Percentiles rank a stretch among this genome's conserved stretches.
phyloP scores from a whole-genome alignment of 2,329 filamentous ascomycete species.

The Aureobasidium musti region DNA sequence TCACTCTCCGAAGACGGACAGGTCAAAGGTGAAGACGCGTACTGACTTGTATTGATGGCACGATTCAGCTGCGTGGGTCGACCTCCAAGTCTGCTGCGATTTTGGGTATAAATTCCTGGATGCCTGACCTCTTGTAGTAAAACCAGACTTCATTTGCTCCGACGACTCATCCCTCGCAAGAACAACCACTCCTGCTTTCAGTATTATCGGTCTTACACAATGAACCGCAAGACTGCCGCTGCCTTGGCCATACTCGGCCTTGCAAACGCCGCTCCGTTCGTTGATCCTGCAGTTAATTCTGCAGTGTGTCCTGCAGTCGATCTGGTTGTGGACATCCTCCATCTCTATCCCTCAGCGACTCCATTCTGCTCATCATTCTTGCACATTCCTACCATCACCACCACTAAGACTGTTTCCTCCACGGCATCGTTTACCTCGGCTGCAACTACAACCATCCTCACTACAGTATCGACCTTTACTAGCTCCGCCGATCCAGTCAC shows the following conservation, averaged over 20 bases:
- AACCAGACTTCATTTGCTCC: too few relatives aligned
- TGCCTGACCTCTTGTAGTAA: too few relatives aligned
- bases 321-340: background rate
- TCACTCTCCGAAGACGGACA: too few relatives aligned
- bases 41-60: too few relatives aligned
- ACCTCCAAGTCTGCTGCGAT: too few relatives aligned
- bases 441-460: constrained; percentile 14
- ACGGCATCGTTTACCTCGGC: background rate
- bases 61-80: too few relatives aligned
- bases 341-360: background rate
- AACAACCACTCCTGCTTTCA: too few relatives aligned
- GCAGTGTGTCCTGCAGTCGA: background rate
- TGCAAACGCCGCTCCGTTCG: background rate
- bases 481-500: constrained; percentile 2
- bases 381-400: background rate
- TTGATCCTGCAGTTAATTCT: background rate
- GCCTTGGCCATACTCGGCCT: background rate
- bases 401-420: background rate
- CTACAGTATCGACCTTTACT: constrained; percentile 22
- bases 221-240: background rate
- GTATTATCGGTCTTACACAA: background rate
- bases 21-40: too few relatives aligned
- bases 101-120: too few relatives aligned
- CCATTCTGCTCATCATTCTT: background rate
- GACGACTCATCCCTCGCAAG: too few relatives aligned